These are phyloP conservation scores for Globisporangium paddicum DNA, from an alignment of 352 stramenopile species.

Conservation along the genomic window DNA sequence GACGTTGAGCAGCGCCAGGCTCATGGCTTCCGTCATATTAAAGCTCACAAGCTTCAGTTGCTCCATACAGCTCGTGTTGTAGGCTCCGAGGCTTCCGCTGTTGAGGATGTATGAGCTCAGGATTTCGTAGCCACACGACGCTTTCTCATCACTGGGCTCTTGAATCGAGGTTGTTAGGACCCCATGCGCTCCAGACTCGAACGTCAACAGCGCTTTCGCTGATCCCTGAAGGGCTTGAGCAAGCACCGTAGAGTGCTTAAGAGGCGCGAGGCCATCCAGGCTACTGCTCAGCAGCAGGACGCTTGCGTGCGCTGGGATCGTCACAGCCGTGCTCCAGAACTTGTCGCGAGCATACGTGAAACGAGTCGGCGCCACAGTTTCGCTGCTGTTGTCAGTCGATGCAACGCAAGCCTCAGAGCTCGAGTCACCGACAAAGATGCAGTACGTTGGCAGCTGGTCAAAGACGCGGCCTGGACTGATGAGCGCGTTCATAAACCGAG, in stretches of 20 bases:
- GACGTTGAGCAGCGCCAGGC: not conserved
- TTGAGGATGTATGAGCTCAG: conserved; percentile 1
- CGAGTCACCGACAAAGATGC: conserved; percentile 34
- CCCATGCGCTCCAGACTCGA: not conserved
- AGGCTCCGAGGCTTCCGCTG: not conserved
- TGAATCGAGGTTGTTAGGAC: not conserved
- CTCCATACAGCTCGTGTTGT: conserved; percentile 4
- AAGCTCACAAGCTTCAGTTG: not conserved
- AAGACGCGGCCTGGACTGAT: conserved; percentile 40
- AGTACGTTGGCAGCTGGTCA: conserved; percentile 43
- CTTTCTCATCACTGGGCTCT: not conserved
- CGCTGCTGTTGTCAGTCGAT: not conserved
- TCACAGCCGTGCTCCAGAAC: conserved; percentile 24
- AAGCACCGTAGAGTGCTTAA: not conserved
- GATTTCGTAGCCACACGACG: conserved; percentile 5
- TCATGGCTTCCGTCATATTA: conserved; percentile 3
- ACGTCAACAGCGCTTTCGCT: conserved; percentile 5
- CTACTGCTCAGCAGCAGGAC: conserved; percentile 18
- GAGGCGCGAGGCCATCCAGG: conserved; percentile 11
- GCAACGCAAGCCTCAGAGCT: not conserved
- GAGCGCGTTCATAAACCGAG: conserved; percentile 31
- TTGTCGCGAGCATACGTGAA: conserved; percentile 22
- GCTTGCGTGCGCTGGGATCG: conserved; percentile 13
- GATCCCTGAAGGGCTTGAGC: not conserved
- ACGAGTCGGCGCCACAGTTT: not conserved